Conservation (phyloP, 306 rosid genomes). For the Elaeagnus macrophylla region DNA sequence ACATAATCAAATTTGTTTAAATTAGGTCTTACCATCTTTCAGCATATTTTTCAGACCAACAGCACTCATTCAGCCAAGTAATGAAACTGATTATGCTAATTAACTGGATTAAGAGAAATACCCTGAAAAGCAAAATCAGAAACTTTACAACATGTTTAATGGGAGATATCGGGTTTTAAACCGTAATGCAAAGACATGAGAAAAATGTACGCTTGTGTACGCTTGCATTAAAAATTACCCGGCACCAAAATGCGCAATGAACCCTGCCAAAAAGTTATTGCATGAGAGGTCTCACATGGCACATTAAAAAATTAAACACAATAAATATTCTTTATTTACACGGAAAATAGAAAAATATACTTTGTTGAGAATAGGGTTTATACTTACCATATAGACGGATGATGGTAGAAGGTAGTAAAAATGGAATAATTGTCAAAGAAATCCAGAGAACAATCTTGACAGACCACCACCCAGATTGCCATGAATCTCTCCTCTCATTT, state of each 20-base stretch:
- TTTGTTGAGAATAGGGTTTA: constrained; percentile 9
- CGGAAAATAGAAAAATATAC: no score
- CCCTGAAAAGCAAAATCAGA: constrained; percentile 49
- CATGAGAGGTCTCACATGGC: constrained; percentile 13
- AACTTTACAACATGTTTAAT: background rate
- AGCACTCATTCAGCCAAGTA: constrained; percentile 72
- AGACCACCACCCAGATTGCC: constrained; percentile 99
- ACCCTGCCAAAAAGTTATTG: constrained; percentile 40
- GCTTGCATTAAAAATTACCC: constrained; percentile 59
- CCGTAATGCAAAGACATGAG: no score
- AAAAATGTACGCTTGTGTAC: no score
- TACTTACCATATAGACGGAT: constrained; percentile 81
- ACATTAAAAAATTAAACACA: no score
- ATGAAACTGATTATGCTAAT: constrained; percentile 86
- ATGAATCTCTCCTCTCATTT: constrained; percentile 46
- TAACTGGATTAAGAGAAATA: constrained; percentile 86
- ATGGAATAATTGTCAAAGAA: constrained; percentile 45
- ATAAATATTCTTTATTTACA: no score
- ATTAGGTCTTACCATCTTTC: constrained; percentile 65
- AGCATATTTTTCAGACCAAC: constrained; percentile 43
- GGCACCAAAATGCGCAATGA: constrained; percentile 84
- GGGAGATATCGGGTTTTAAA: no score
- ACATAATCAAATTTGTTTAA: constrained; percentile 10
- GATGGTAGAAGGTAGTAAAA: constrained; percentile 64
- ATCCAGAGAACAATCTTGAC: constrained; percentile 58